A percentile compares a stretch with the other conserved stretches of the same genome.
Evolutionary conservation across 208 protist genomes (phyloP).

Genomic region (Wallacemonas rigidus): DNA sequence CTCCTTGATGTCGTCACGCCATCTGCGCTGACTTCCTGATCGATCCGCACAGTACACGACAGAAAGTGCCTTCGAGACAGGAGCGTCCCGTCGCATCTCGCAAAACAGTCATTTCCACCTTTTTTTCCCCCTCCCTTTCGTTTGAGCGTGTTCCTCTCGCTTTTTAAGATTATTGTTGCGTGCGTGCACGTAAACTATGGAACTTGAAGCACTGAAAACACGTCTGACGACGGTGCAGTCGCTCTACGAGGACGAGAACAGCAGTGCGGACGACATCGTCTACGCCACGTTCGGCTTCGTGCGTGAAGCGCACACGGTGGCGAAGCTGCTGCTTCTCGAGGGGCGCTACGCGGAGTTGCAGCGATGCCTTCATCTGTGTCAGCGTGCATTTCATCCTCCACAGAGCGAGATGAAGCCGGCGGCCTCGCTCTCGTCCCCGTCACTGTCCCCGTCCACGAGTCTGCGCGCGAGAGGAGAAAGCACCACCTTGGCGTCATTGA

Average conservation of each 20-base stretch:
- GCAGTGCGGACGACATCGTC: conserved; percentile 73
- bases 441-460: not conserved
- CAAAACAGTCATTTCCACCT: not conserved
- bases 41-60: no score
- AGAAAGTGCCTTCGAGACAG: not conserved
- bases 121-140: not conserved
- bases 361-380: conserved; percentile 70
- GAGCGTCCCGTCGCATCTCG: not conserved
- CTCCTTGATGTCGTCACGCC: no score
- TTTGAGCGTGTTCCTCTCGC: not conserved
- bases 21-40: no score
- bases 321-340: conserved; percentile 60
- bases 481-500: not conserved
- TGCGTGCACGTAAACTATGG: conserved; percentile 35
- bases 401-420: not conserved
- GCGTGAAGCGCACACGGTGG: conserved; percentile 46
- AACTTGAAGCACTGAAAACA: conserved; percentile 49
- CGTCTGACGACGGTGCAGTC: conserved; percentile 46
- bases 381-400: conserved; percentile 27
- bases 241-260: conserved; percentile 55
- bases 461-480: not conserved
- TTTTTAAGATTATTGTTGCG: not conserved
- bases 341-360: conserved; percentile 68
- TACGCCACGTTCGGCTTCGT: conserved; percentile 71
- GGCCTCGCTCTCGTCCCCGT: conserved; percentile 1